Evolutionary conservation across 768 basidiomycete species (phyloP), one percentile per base, ranked within the genome.

Genomic region (Calocybe indica): DNA sequence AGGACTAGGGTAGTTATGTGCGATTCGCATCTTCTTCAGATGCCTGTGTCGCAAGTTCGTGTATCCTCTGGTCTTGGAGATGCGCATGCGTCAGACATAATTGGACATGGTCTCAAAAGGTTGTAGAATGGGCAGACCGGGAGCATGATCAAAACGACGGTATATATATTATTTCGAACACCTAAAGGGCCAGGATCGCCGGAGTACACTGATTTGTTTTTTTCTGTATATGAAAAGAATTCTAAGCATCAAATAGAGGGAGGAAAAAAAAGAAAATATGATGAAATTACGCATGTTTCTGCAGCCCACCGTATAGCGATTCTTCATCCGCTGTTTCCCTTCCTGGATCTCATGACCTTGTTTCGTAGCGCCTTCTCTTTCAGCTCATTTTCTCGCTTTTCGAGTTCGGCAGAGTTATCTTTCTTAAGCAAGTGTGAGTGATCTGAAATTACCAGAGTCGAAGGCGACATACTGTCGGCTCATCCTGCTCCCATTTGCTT

Each of bases 321-420:
- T 47, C 40, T 22, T 22, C 22, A 40, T 46, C 56, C 51, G 46
- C 39, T 56, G 42, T 55, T 64, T 33, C 58, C 67, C 60, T 85
- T 88, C 54, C 87, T 71, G 30, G 83, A 85, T 59, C 83, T 73
- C 59, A 77, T 66, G 45, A 92, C 89, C 60, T 92, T 92, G 58
- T 91, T 90, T 58, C 89, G 76, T 60, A 92, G 62, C 10, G 88
- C 87, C 60, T 70, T 79, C 56, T 92, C 89, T 61, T 89, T 91
- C 50, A 91, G 60, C 58, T 92, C 89, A 52, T 77, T 89, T 59
- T 92, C 89, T 48, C 84, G 65, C 54, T 70, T 78, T 55, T 80
- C 79, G 39, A 92, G 67, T 33, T 87, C 87, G 15, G 58, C 58
- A 40, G 14, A 40, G 57, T 62, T 70, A 47, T 53, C 53, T 54